A percentile compares a stretch with the other conserved stretches of the same genome.
Conservation (phyloP, 2,329 filamentous ascomycete genomes). For the Clonostachys chloroleuca region DNA sequence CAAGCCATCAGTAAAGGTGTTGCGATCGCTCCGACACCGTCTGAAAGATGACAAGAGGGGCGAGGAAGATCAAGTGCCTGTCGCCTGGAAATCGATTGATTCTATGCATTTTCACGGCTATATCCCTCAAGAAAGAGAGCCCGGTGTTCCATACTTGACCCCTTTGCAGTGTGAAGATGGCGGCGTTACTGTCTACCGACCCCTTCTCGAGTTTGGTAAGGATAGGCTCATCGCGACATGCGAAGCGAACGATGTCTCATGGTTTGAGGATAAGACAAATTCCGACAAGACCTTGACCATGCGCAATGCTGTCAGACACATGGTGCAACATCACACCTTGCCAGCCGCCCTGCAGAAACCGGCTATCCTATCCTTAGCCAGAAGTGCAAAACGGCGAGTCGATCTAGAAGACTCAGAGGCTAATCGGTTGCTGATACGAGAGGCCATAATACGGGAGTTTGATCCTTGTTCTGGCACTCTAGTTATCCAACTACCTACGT, state of each 20-base stretch:
- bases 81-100: conserved; percentile 4
- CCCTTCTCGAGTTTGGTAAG: conserved; percentile 69
- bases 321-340: conserved; percentile 54
- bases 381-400: conserved; percentile 39
- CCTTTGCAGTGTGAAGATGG: conserved; percentile 51
- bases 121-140: conserved; percentile 7
- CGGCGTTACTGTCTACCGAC: conserved; percentile 64
- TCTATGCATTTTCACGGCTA: conserved; percentile 19
- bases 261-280: conserved; percentile 87
- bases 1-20: conserved; percentile 18
- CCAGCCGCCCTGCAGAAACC: conserved; percentile 66
- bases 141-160: conserved; percentile 21
- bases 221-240: conserved; percentile 72
- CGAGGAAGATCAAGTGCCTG: neutral
- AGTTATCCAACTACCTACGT: conserved; percentile 36
- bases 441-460: conserved; percentile 39
- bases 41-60: conserved; percentile 15
- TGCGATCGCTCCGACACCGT: conserved; percentile 17
- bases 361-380: conserved; percentile 57
- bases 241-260: conserved; percentile 58
- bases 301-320: conserved; percentile 74
- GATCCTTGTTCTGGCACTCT: conserved; percentile 42
- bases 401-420: conserved; percentile 45
- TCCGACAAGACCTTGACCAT: conserved; percentile 68
- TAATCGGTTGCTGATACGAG: conserved; percentile 44